Evolutionary conservation across 441 rosid genomes (phyloP), one percentile per base, ranked within the genome.

Genomic region (Mallotus japonicus): DNA sequence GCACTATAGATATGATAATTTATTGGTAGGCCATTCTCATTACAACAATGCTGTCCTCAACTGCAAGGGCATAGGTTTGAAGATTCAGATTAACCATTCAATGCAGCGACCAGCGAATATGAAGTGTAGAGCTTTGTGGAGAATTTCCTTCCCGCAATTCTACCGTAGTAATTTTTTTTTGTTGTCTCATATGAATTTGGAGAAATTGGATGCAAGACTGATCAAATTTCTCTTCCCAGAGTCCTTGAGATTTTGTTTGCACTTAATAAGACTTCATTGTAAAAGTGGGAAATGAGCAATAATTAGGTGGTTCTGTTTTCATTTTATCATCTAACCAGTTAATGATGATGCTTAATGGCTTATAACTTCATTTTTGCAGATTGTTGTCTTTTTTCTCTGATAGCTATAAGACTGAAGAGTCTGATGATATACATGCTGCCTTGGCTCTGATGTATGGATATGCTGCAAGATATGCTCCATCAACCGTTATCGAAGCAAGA

Each of bases 361-460:
- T 53, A 53, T 28, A 53, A 58, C 49, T 75, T 71, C 75, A 34
- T 44, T 46, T 69, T 77, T 88, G 85, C 92, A 96, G 99, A 83
- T 82, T 96, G 66, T 78, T 96, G 71, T 91, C 97, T 55, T 77
- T 93, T 78, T 93, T 96, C 87, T 92, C 95, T n/a, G 93, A 89
- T 73, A 86, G 85, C 79, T 87, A 85, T 78, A 89, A 80, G 82
- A 83, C 87, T 28, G 98, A 92, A 80, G 97, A 96, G 78, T 93
- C 97, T 70, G 98, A 96, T 84, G 97, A 96, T 83, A 91, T 93
- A 85, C 97, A 96, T 82, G 99, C 99, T 84, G 99, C 98, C 75
- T 84, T 96, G 83, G 99, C 99, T 76, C 85, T 96, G 84, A 96
- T 96, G 99, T 96, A 96, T 79, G 99, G 99, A 82, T 96, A 93